Base-by-base conservation (phyloP, 2,329 filamentous ascomycete species). In the Beauveria varroae region DNA sequence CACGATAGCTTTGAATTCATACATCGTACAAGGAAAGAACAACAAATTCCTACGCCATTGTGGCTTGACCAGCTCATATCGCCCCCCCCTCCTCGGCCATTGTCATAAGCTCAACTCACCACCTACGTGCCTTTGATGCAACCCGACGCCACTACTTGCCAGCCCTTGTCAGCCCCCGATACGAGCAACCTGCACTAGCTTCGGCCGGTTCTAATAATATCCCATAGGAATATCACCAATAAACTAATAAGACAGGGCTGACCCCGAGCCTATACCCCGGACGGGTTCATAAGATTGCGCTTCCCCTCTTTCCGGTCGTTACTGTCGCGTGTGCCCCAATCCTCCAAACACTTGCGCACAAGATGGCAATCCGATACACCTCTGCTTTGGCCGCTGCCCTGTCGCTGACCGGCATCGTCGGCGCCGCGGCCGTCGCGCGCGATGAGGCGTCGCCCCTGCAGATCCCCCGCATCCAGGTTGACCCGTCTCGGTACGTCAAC, bases 401-500 rank as follows among this genome's bases (percentile, higher is more conserved):
- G 2, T 60, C 41, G 26, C 47, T 60, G 40, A 8, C 40, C 34
- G 12, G 24, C 30, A 5, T 53, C 30, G 14, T 34, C 16, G 46
- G 20, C 20, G 52, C 50, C 8, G 47, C 55, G 7, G 54, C 40
- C 18, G 20, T 58, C n/a, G 34, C 60, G 20, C 41, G 24, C 40
- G 55, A 51, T 41, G 60, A 62, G 30, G 53, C 53, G 5, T 57
- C 54, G 8, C 37, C 28, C 1, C 46, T 58, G n/a, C 30, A 51
- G 20, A 62, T 62, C 12, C 53, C 49, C n/a, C 28, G 28, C 46
- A 30, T 57, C 22, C 30, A 44, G 10, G 41, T 12, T 22, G 57
- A 60, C 41, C 50, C 57, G 49, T 47, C 50, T 28, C 50, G 50
- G 12, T 60, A 24, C 41, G 41, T 60, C 7, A 50, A 60, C 50